Percentiles rank a stretch among this genome's conserved stretches.
These are phyloP conservation scores for Trichoderma sp. DNA, from an alignment of 2,329 filamentous ascomycete genomes.

Conservation along the genomic window DNA sequence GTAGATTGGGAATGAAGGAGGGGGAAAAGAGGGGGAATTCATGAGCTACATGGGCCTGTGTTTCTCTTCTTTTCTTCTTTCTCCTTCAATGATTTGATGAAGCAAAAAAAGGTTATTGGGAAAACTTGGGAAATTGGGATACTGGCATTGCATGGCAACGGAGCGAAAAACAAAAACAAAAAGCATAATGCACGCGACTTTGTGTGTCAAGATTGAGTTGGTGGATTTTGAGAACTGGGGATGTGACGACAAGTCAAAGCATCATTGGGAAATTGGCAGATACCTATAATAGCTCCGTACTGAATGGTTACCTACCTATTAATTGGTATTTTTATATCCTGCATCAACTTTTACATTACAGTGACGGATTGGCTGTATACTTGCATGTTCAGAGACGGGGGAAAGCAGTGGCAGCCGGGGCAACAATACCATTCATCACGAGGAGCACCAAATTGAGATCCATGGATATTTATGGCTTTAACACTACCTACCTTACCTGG, in stretches of 20 bases:
- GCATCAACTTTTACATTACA: neutral
- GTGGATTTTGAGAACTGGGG: neutral
- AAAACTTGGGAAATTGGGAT: neutral
- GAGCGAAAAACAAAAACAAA: neutral
- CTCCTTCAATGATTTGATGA: neutral
- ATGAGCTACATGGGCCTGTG: neutral
- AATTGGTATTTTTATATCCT: neutral
- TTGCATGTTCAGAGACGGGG: neutral
- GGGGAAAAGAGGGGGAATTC: neutral
- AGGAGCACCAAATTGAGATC: too few relatives aligned
- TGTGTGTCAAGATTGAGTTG: neutral
- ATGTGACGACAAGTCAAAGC: neutral
- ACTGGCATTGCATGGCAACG: neutral
- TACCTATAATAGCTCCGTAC: neutral
- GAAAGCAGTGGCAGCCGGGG: accelerated
- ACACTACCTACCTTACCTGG: neutral
- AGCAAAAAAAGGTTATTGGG: neutral
- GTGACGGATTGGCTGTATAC: neutral
- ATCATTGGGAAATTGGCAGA: neutral
- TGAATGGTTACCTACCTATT: neutral
- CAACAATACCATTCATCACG: too few relatives aligned
- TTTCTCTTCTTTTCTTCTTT: neutral
- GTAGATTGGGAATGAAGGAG: neutral
- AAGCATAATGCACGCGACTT: neutral
- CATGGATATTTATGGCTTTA: too few relatives aligned